Conservation (phyloP, 2,329 filamentous ascomycete species). For the Arthrinium phaeospermum region DNA sequence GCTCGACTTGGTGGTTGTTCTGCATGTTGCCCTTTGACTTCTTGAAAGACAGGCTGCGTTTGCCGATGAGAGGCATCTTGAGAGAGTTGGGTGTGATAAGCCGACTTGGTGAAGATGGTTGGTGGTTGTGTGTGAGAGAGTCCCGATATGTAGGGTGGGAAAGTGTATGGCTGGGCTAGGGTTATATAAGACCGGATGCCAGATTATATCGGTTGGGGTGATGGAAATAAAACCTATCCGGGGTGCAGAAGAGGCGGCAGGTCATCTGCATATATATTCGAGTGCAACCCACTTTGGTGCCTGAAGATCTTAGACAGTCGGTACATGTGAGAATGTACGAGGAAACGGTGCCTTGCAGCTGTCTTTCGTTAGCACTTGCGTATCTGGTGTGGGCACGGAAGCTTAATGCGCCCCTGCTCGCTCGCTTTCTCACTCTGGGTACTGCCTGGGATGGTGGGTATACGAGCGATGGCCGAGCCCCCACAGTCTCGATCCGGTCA, state of each 20-base stretch:
- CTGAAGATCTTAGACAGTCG: conserved; percentile 14
- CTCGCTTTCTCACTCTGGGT: not conserved
- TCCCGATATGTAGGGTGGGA: not conserved
- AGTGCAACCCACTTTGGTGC: conserved; percentile 11
- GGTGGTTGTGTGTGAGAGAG: not conserved
- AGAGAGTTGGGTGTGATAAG: conserved; percentile 11
- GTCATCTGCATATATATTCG: conserved; percentile 13
- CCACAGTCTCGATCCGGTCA: conserved; percentile 20
- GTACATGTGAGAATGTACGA: conserved; percentile 16
- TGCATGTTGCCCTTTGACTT: conserved; percentile 13
- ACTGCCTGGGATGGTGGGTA: conserved; percentile 14
- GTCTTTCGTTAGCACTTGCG: conserved; percentile 20
- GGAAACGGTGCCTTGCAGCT: conserved; percentile 32
- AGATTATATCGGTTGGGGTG: not conserved
- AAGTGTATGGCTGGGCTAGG: not conserved
- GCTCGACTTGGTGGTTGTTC: not conserved
- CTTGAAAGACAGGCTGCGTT: not conserved
- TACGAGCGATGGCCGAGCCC: conserved; percentile 22
- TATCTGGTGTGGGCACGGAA: conserved; percentile 22
- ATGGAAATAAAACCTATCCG: conserved; percentile 3
- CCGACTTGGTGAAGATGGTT: conserved; percentile 1
- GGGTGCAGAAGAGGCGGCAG: conserved; percentile 18
- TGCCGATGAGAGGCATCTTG: conserved; percentile 10
- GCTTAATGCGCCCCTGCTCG: conserved; percentile 22
- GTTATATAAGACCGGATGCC: not conserved